phyloP scores from a whole-genome alignment of 1,139 yeast species.

The Candida pseudocylindracea region DNA sequence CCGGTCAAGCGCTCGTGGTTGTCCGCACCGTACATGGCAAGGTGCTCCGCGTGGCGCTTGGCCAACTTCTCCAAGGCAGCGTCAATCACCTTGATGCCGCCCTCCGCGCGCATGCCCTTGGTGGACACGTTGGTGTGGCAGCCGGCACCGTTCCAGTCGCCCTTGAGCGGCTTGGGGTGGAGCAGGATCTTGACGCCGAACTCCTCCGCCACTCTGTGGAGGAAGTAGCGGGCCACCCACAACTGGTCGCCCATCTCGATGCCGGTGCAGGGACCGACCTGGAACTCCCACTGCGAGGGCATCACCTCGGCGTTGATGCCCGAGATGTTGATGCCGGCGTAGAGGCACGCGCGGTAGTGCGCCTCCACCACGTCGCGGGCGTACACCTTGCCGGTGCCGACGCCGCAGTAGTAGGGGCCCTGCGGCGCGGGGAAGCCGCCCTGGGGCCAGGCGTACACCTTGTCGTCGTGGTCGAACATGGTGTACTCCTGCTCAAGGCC shows the following conservation, averaged over 20 bases:
- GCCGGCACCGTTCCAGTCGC: slow-evolving; percentile 99
- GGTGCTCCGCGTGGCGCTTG: slow-evolving; percentile 93
- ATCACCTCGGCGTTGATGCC: slow-evolving; percentile 99
- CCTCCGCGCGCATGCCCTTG: slow-evolving; percentile 71
- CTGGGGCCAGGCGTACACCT: slow-evolving; percentile 96
- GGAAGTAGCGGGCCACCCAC: slow-evolving; percentile 87
- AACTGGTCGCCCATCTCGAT: slow-evolving; percentile 93
- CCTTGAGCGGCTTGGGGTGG: slow-evolving; percentile 98
- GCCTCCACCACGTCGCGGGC: slow-evolving; percentile 98
- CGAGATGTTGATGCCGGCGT: slow-evolving; percentile 72
- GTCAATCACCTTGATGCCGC: slow-evolving; percentile 91
- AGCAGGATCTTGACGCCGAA: slow-evolving; percentile 95
- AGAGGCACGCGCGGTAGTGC: slow-evolving; percentile 93
- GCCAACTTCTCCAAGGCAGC: slow-evolving; percentile 84
- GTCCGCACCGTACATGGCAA: slow-evolving; percentile 86
- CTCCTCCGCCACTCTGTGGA: slow-evolving; percentile 93
- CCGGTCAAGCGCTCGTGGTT: slow-evolving; percentile 93
- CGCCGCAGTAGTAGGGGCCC: slow-evolving; percentile 99
- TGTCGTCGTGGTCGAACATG: slow-evolving; percentile 72
- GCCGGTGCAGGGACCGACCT: slow-evolving; percentile 96
- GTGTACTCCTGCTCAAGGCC: slow-evolving; percentile 99
- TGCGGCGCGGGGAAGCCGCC: slow-evolving; percentile 99
- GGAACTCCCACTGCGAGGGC: slow-evolving; percentile 99
- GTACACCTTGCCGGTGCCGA: slow-evolving; percentile 94
- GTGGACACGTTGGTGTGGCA: slow-evolving; percentile 98